Base-by-base conservation (phyloP, 2,329 filamentous ascomycete genomes). In the Nakataea oryzae region DNA sequence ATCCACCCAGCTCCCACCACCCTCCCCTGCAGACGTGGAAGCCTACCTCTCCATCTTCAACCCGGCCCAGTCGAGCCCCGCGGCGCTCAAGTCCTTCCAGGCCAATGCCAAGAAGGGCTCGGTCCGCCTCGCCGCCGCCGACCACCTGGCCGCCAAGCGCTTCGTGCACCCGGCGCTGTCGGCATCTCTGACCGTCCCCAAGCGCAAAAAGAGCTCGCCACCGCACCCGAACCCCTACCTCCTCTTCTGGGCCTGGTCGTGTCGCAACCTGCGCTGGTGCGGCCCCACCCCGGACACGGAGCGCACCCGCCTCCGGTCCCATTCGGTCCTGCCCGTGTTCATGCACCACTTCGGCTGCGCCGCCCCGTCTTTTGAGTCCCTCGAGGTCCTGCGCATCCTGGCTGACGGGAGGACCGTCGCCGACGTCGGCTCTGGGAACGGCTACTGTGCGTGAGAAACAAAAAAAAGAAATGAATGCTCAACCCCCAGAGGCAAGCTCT, bases 321-420 rank as follows among this genome's bases (percentile, higher is more conserved):
- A 92, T 73, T 87, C 88, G 67, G 78, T 90, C 8, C 79, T 91
- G 11, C 88, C 88, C 2, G 77, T 91, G 24, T 79, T 91, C 62
- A 91, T 91, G 80, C 88, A 91, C 74, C 88, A 92, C 73, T 91
- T 91, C 71, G 88, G 88, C 60, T 92, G 88, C 74, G 82, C 83
- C 1, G 85, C 85, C 26, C 89, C 89, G 0, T 84, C 82, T 12
- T 87, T 88, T 71, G 86, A 90, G 67, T 78, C 82, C 1, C 75
- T 92, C 14, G 76, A 81, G 64, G 75, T 88, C 27, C 78, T 91
- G 34, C 79, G 79, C 47, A 75, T 80, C 58, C 71, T 89, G 2
- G 79, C 82, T 7, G 79, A 78, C 1, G 78, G 78, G 3, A 76
- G 81, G 7, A 71, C 77, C 14, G 77, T 91, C 9, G 75, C 87